Base-by-base conservation (phyloP, 352 stramenopile species). In the Phytophthora multivora region DNA sequence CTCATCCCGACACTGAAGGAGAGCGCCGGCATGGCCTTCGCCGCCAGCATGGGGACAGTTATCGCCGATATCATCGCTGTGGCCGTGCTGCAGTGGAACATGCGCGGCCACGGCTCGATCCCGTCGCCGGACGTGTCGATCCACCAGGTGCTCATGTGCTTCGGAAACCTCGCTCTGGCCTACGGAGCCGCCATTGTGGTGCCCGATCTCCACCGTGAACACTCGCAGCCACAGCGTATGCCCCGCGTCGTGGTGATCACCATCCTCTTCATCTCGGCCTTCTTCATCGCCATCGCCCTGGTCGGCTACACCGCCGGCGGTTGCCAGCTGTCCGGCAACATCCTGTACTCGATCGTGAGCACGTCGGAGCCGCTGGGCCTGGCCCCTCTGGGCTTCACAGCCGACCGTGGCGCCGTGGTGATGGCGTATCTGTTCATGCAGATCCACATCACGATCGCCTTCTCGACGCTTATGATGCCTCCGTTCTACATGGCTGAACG, bases 401-500 rank as follows among this genome's bases (percentile, higher is more conserved):
- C 71, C 2, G 59, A 84, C 66, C 49, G 69, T 40, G 80, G 80
- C 10, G 65, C 63, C 23, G 71, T 81, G 3, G 69, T 83, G 39
- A 69, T 87, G 52, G 73, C 74, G 19, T 90, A 81, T 53, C 66
- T 81, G n/a, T 80, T 71, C 58, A 86, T 83, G 73, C 73, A 81
- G 30, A 30, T 81, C 15, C 73, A 81, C 49, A 77, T 81, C 16
- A 66, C 73, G 11, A 76, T 80, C 52, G 77, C 73, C 10, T 83
- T 85, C 64, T 70, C 70, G 21, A 77, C 83, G 13, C 64, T 88
- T 6, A 62, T 83, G 51, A 63, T 73, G 40, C 80, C 80, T 13
- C 71, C 77, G 8, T 82, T 89, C 57, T 90, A 70, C 74, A 78
- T 88, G 38, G 55, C 75, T 12, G 81, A 90, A 51, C 79, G 81